Percentiles rank a stretch among this genome's conserved stretches.
phyloP scores from a whole-genome alignment of 2,329 filamentous ascomycete species.

The Colletotrichum spaethianum region DNA sequence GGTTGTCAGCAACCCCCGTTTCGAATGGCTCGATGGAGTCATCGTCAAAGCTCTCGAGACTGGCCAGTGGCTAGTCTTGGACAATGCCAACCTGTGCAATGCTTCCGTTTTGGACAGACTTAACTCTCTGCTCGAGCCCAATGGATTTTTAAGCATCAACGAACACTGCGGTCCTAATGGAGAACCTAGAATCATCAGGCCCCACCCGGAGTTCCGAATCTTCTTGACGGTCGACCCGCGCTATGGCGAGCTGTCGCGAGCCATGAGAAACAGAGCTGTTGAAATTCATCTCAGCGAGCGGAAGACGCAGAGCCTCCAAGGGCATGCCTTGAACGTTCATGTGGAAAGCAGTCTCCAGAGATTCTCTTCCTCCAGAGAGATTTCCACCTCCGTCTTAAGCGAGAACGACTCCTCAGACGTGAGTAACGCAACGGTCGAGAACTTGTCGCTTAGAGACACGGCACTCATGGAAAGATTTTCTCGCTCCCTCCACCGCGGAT shows the following conservation, averaged over 20 bases:
- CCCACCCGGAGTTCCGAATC: slow-evolving; percentile 89
- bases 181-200: slow-evolving; percentile 82
- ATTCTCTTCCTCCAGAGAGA: slow-evolving; percentile 57
- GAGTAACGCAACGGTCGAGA: slow-evolving; percentile 58
- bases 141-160: slow-evolving; percentile 90
- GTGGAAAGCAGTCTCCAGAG: slow-evolving; percentile 66
- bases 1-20: slow-evolving; percentile 80
- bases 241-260: slow-evolving; percentile 93
- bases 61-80: slow-evolving; percentile 93
- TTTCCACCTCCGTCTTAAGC: slow-evolving; percentile 46
- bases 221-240: slow-evolving; percentile 95
- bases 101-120: slow-evolving; percentile 94
- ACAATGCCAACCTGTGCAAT: slow-evolving; percentile 97
- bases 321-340: slow-evolving; percentile 58
- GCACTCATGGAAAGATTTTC: slow-evolving; percentile 51
- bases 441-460: slow-evolving; percentile 63
- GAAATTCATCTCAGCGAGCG: slow-evolving; percentile 82
- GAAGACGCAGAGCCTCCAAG: slow-evolving; percentile 50
- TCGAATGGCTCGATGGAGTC: slow-evolving; percentile 96
- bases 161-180: slow-evolving; percentile 90
- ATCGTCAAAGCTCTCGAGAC: slow-evolving; percentile 88
- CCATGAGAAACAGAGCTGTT: slow-evolving; percentile 95
- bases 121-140: slow-evolving; percentile 93
- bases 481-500: slow-evolving; percentile 34
- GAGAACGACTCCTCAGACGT: slow-evolving; percentile 46